Conservation (phyloP, 2,329 filamentous ascomycete species). For the Colletotrichum nymphaeae region DNA sequence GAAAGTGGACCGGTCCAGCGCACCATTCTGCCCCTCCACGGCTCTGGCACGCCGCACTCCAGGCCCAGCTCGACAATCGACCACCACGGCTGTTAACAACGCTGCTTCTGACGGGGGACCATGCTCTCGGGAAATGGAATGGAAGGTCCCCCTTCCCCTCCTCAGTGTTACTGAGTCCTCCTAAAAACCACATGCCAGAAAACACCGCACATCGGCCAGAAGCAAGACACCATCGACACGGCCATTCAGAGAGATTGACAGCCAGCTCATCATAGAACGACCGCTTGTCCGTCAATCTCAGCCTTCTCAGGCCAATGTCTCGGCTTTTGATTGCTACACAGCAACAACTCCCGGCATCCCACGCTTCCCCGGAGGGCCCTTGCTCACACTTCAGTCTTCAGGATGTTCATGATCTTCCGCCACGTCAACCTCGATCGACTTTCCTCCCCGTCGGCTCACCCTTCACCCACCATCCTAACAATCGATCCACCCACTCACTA, state of each 20-base stretch:
- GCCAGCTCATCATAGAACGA: neutral
- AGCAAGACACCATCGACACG: slow-evolving; percentile 3
- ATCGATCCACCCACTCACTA: neutral
- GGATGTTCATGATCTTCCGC: slow-evolving; percentile 13
- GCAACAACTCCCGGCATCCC: neutral
- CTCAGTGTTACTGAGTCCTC: neutral
- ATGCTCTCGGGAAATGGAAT: slow-evolving; percentile 11
- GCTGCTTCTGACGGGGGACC: neutral
- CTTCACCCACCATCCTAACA: neutral
- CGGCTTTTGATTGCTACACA: neutral
- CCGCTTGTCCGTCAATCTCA: neutral
- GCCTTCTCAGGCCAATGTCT: slow-evolving; percentile 6
- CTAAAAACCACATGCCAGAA: slow-evolving; percentile 40
- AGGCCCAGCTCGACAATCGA: neutral
- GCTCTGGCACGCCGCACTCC: neutral
- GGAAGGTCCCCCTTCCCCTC: neutral
- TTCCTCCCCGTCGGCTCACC: slow-evolving; percentile 10
- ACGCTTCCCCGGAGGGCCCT: neutral
- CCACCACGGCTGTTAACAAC: neutral
- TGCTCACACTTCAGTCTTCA: slow-evolving; percentile 7
- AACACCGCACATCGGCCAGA: slow-evolving; percentile 36
- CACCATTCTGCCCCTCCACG: slow-evolving; percentile 20
- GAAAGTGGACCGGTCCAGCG: slow-evolving; percentile 28
- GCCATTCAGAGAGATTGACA: neutral
- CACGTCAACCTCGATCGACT: slow-evolving; percentile 29